phyloP scores from a whole-genome alignment of 2,329 filamentous ascomycete genomes.

The Neurospora sp. region DNA sequence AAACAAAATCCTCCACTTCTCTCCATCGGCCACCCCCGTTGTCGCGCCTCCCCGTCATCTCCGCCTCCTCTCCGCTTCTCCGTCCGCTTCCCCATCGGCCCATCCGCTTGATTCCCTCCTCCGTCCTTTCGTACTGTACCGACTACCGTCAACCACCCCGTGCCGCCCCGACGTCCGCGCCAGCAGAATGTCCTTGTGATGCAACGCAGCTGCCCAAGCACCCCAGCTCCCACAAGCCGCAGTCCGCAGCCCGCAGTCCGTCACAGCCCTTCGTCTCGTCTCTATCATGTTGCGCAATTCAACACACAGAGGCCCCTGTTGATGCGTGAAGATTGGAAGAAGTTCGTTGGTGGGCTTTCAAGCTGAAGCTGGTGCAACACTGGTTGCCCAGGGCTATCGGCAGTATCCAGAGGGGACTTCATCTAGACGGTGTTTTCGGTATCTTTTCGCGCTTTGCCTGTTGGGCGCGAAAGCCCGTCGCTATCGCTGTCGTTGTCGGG shows the following conservation, averaged over 20 bases:
- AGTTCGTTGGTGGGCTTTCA: conserved; percentile 15
- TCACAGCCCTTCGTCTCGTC: background rate
- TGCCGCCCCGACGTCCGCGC: conserved; percentile 5
- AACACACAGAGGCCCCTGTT: conserved; percentile 12
- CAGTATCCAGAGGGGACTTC: background rate
- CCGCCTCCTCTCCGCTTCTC: background rate
- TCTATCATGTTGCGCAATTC: conserved; percentile 17
- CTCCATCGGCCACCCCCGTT: background rate
- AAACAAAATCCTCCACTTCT: background rate
- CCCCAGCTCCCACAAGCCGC: conserved; percentile 7
- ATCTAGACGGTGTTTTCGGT: background rate
- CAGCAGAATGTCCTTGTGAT: conserved; percentile 18
- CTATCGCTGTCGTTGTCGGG: background rate
- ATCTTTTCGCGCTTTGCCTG: background rate
- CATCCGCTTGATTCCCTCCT: background rate
- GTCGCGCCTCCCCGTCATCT: background rate
- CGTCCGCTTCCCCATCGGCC: background rate
- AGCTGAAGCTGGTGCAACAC: conserved; percentile 12
- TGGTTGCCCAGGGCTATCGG: conserved; percentile 7
- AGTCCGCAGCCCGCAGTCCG: background rate
- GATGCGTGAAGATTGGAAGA: conserved; percentile 14
- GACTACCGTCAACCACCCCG: conserved; percentile 7
- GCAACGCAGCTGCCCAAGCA: conserved; percentile 6
- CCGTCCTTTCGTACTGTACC: background rate
- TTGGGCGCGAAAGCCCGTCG: background rate